phyloP scores from a whole-genome alignment of 768 basidiomycete species.

The Leccinellum luteum region DNA sequence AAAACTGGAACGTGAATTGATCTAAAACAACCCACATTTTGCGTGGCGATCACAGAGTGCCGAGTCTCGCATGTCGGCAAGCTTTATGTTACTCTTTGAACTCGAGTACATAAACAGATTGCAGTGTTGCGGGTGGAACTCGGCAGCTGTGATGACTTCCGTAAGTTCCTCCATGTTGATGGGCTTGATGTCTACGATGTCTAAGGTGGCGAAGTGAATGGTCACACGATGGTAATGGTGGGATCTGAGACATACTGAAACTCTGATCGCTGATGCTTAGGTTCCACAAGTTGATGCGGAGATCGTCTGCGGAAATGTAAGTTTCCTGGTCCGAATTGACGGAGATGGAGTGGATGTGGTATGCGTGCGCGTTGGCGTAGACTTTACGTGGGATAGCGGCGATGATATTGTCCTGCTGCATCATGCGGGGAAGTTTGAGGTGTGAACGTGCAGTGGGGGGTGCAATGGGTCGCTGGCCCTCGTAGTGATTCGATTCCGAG shows the following conservation, averaged over 20 bases:
- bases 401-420: slow-evolving; percentile 95
- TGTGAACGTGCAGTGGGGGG: slow-evolving; percentile 56
- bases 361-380: slow-evolving; percentile 98
- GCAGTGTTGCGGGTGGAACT: slow-evolving; percentile 97
- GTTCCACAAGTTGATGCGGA: slow-evolving; percentile 98
- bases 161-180: slow-evolving; percentile 99
- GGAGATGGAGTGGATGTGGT: slow-evolving; percentile 99
- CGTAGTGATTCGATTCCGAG: slow-evolving; percentile 91
- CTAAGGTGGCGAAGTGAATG: slow-evolving; percentile 39
- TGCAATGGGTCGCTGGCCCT: slow-evolving; percentile 69
- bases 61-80: slow-evolving; percentile 98
- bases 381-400: slow-evolving; percentile 98
- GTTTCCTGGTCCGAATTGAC: slow-evolving; percentile 99
- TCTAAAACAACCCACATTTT: slow-evolving; percentile 66
- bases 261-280: slow-evolving; percentile 97
- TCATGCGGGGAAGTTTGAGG: slow-evolving; percentile 87
- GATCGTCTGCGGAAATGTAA: slow-evolving; percentile 98
- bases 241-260: slow-evolving; percentile 72
- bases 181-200: slow-evolving; percentile 99
- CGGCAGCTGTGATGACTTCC: slow-evolving; percentile 99
- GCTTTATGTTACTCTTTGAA: slow-evolving; percentile 99
- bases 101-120: slow-evolving; percentile 99
- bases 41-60: slow-evolving; percentile 95
- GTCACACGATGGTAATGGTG: not conserved
- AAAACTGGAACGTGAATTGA: slow-evolving; percentile 1